phyloP scores from a whole-genome alignment of 805 yeast genomes.

The Candida tallmaniae region DNA sequence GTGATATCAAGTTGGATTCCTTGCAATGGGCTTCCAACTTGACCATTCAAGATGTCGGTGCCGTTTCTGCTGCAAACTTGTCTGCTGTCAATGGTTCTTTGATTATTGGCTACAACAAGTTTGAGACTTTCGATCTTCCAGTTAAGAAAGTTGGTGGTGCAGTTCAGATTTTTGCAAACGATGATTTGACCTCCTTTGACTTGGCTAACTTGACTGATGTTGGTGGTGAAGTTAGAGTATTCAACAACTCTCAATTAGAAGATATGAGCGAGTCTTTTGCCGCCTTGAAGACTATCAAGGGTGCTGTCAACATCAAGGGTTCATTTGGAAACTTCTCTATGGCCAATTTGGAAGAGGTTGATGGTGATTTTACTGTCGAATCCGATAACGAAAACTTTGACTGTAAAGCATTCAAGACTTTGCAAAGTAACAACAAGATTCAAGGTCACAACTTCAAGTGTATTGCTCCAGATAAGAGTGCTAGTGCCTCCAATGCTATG shows the following conservation, averaged over 20 bases:
- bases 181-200: conserved; percentile 30
- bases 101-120: conserved; percentile 36
- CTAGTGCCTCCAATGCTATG: conserved; percentile 14
- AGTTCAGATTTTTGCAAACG: conserved; percentile 38
- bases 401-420: conserved; percentile 32
- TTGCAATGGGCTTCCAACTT: conserved; percentile 41
- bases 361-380: conserved; percentile 36
- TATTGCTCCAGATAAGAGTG: conserved; percentile 26
- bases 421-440: conserved; percentile 27
- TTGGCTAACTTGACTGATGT: conserved; percentile 27
- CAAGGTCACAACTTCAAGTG: conserved; percentile 44
- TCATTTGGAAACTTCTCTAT: conserved; percentile 35
- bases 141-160: conserved; percentile 36
- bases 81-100: conserved; percentile 38
- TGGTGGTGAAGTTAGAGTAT: conserved; percentile 39
- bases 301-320: conserved; percentile 38
- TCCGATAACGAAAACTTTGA: conserved; percentile 34
- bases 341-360: conserved; percentile 32
- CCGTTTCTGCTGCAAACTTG: conserved; percentile 28
- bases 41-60: conserved; percentile 37
- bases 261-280: conserved; percentile 26
- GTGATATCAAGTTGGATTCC: conserved; percentile 28
- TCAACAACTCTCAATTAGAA: conserved; percentile 36
- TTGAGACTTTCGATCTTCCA: conserved; percentile 26
- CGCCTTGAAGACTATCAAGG: conserved; percentile 30